Base-by-base conservation (phyloP, 2,329 filamentous ascomycete genomes). In the Sclerotinia trifoliorum region DNA sequence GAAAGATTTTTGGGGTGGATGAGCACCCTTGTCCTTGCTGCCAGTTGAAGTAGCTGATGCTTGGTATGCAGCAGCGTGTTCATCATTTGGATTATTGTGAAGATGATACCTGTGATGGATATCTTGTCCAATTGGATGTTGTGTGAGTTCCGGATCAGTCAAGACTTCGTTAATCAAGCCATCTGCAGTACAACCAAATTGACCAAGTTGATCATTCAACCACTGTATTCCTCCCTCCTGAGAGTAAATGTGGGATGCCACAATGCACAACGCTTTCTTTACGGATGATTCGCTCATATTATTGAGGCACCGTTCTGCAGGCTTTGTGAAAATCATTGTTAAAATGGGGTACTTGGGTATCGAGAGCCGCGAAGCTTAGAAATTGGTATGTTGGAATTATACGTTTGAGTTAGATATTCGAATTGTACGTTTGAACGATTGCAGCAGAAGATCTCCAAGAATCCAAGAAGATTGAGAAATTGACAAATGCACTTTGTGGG, bases 101-200 rank as follows among this genome's bases (percentile, higher is more conserved):
- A 49, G 58, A 26, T 29, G 46, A 49, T 51, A 62, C 24, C 24
- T 8, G 29, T 62, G 58, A 15, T 62, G 58, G 21, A 62, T 46
- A 6, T n/a, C 29, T 51, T 62, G 58, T 1, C 44, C 46, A 46
- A 62, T 5, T 51, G 11, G 26, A 26, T 62, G 58, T 26, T 49
- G 44, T 51, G 58, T 39, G 7, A 62, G 58, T 15, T 62, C 58
- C 2, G 3, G 13, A 32, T 62, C 58, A 26, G 35, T 3, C n/a
- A 62, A 62, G 21, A 35, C 10, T 49, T 62, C 58, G 58, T 62
- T 62, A 4, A 62, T 48, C 8, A 62, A 39, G n/a, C 58, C 58
- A 39, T 62, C 58, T 8, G 44, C 58, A 39, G 58, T 51, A 29
- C 58, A 62, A 49, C 29, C 46, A 17, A 51, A 62, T 51, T 51